These are phyloP conservation scores for Moricandia arvensis DNA, from an alignment of 345 rosid genomes.

Conservation along the genomic window DNA sequence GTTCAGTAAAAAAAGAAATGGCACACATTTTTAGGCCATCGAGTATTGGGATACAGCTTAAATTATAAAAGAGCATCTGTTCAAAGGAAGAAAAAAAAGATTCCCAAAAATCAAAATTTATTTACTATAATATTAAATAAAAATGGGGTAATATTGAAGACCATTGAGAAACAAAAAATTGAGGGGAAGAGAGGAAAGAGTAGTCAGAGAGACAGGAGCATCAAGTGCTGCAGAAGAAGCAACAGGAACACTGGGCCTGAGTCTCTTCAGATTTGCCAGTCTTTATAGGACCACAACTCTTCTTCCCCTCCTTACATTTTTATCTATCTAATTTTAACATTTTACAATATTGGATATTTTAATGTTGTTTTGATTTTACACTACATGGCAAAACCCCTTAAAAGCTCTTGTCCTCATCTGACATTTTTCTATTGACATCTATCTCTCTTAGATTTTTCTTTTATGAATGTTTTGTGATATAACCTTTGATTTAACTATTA, in stretches of 20 bases:
- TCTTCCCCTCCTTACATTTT: conserved; percentile 13
- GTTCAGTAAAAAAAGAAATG: conserved; percentile 16
- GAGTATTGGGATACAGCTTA: conserved; percentile 40
- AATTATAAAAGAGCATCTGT: conserved; percentile 16
- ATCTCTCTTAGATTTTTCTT: background rate
- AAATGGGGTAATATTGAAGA: background rate
- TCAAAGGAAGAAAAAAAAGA: conserved; percentile 3
- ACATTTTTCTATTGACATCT: background rate
- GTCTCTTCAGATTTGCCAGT: conserved; percentile 41
- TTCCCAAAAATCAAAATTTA: conserved; percentile 10
- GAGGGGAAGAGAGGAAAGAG: conserved; percentile 26
- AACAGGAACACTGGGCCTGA: conserved; percentile 42
- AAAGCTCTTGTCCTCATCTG: conserved; percentile 38
- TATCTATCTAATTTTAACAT: conserved; percentile 28
- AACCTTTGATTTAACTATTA: background rate
- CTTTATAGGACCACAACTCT: conserved; percentile 38
- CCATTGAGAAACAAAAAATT: background rate
- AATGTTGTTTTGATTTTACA: conserved; percentile 43
- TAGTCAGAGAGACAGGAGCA: conserved; percentile 45
- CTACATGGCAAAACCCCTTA: conserved; percentile 42
- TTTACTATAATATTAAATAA: background rate
- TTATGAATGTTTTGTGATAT: background rate
- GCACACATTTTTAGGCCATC: conserved; percentile 41
- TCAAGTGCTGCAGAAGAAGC: conserved; percentile 48
- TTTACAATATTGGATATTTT: conserved; percentile 39